Conservation (phyloP, 1,139 yeast genomes). For the Eremothecium gossypii region DNA sequence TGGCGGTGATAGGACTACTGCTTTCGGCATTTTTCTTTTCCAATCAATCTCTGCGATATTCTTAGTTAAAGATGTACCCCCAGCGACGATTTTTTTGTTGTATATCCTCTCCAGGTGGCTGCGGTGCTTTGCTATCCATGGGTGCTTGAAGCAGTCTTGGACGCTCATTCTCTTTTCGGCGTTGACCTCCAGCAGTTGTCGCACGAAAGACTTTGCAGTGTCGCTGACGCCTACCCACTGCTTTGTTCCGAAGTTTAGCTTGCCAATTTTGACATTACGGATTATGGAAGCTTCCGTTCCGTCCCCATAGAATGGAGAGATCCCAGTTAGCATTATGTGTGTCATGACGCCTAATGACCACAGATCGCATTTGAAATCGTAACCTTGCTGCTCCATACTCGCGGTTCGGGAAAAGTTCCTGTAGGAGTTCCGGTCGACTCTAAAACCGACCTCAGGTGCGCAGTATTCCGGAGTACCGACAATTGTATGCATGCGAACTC, state of each 20-base stretch:
- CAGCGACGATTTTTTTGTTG: slow-evolving; percentile 20
- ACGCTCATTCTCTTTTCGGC: slow-evolving; percentile 34
- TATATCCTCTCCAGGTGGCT: slow-evolving; percentile 26
- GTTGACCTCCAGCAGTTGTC: slow-evolving; percentile 34
- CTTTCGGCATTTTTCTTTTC: slow-evolving; percentile 22
- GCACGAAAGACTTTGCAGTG: slow-evolving; percentile 39
- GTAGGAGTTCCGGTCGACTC: slow-evolving; percentile 22
- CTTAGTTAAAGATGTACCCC: slow-evolving; percentile 4
- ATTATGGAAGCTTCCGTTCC: slow-evolving; percentile 34
- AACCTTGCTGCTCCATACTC: slow-evolving; percentile 32
- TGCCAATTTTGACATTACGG: slow-evolving; percentile 34
- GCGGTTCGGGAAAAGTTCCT: slow-evolving; percentile 24
- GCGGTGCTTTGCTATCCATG: slow-evolving; percentile 39
- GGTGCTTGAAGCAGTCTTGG: slow-evolving; percentile 33
- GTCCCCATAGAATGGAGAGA: slow-evolving; percentile 51
- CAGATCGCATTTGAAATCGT: slow-evolving; percentile 49
- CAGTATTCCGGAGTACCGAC: slow-evolving; percentile 64
- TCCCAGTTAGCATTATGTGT: slow-evolving; percentile 48
- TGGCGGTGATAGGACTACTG: slow-evolving; percentile 15
- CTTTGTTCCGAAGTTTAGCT: slow-evolving; percentile 32
- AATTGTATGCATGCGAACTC: slow-evolving; percentile 41
- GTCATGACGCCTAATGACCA: slow-evolving; percentile 60
- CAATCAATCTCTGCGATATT: slow-evolving; percentile 7
- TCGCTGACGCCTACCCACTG: slow-evolving; percentile 37
- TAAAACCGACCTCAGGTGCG: slow-evolving; percentile 56